These are phyloP conservation scores for Trypethelium eluteriae DNA, from an alignment of 495 filamentous ascomycete species.

Conservation along the genomic window DNA sequence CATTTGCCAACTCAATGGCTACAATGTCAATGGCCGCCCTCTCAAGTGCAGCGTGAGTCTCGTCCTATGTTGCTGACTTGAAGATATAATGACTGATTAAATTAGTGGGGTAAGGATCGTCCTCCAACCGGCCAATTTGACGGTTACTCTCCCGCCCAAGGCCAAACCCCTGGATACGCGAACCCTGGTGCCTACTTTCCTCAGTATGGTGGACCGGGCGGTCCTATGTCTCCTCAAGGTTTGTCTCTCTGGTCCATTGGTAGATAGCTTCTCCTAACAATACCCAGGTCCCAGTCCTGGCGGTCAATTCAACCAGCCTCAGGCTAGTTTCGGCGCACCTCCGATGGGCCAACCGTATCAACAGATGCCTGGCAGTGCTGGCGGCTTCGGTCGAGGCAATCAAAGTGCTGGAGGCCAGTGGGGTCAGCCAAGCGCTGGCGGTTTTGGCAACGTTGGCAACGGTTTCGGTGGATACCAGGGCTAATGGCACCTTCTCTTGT, in stretches of 20 bases:
- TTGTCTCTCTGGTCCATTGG: slow-evolving; percentile 39
- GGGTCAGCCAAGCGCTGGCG: slow-evolving; percentile 30
- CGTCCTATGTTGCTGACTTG: not conserved
- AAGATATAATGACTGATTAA: slow-evolving; percentile 28
- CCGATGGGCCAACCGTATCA: slow-evolving; percentile 48
- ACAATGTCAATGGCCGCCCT: slow-evolving; percentile 94
- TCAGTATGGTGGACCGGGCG: slow-evolving; percentile 69
- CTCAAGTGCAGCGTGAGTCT: slow-evolving; percentile 93
- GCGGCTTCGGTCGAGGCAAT: slow-evolving; percentile 31
- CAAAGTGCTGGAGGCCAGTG: slow-evolving; percentile 27
- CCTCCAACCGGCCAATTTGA: slow-evolving; percentile 78
- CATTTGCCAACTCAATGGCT: slow-evolving; percentile 93
- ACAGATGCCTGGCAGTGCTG: slow-evolving; percentile 42
- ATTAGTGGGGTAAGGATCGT: slow-evolving; percentile 97
- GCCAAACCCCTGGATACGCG: slow-evolving; percentile 57
- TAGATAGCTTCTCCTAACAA: slow-evolving; percentile 29
- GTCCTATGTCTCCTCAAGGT: slow-evolving; percentile 67
- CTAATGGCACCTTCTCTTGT: slow-evolving; percentile 18
- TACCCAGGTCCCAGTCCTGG: slow-evolving; percentile 50
- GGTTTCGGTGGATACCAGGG: slow-evolving; percentile 37
- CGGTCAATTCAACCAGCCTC: slow-evolving; percentile 51
- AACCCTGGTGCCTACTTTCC: slow-evolving; percentile 85
- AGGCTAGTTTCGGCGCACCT: slow-evolving; percentile 53
- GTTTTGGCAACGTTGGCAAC: slow-evolving; percentile 26
- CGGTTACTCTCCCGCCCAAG: slow-evolving; percentile 71